Evolutionary conservation across 805 yeast species (phyloP), one percentile per base, ranked within the genome.

Genomic region (Pichia sporocuriosa): DNA sequence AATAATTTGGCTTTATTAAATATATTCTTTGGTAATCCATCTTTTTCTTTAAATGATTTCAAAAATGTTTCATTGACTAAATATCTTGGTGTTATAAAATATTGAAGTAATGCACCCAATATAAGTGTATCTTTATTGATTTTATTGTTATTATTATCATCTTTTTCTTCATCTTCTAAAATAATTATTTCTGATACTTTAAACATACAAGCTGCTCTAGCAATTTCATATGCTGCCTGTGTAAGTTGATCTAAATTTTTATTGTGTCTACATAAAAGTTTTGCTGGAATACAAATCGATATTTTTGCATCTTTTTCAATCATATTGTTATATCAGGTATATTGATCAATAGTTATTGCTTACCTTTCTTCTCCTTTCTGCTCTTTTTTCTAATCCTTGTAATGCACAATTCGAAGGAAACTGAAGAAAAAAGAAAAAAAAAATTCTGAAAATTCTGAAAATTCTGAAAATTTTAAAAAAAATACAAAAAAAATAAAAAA

Each of bases 101-200:
- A 47, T 16, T 47, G 50, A 2, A 47, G 31, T 10, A 47, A 21
- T 17, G 46, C 29, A 12, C 43, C 46, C 4, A 40, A 16, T 7
- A 42, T 12, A 31, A 45, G 25, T 13, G 32, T 44, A 4, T 37
- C 34, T n/a, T 26, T 30, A 22, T 26, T 11, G 26, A 23, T 26
- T 26, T 15, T 12, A 12, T 12, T n/a, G n/a, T n/a, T n/a, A n/a
- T n/a, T n/a, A n/a, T n/a, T n/a, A 9, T 26, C 29, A 12, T 15
- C 29, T 8, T 40, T 51, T 27, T 61, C 62, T 11, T 63, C 62
- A 3, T 77, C 63, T 46, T 84, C 84, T 52, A 85, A 67, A 1
- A 89, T 66, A 3, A 88, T 77, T 24, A 89, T 69, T 56, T 89
- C 97, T 5, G 76, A 73, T 6, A 85, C 86, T 40, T 77, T 73